Conservation (phyloP, 805 yeast genomes). For the Cyberlindnera maritima region DNA sequence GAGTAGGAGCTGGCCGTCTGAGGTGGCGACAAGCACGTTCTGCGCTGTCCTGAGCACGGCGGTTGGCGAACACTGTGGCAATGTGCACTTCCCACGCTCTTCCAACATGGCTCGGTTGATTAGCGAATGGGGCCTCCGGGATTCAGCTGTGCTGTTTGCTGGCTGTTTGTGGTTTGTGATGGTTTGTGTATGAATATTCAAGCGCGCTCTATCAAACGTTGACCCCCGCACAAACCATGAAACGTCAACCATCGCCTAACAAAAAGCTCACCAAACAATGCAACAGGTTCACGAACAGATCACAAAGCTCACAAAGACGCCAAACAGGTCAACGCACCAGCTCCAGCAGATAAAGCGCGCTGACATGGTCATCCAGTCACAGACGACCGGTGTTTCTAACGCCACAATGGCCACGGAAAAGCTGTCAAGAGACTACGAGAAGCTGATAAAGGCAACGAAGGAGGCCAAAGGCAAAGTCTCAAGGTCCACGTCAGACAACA, state of each 20-base stretch:
- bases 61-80: slow-evolving; percentile 10
- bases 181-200: neutral
- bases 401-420: slow-evolving; percentile 12
- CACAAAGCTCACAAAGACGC: slow-evolving; percentile 6
- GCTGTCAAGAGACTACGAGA: slow-evolving; percentile 7
- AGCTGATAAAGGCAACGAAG: slow-evolving; percentile 6
- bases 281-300: slow-evolving; percentile 6
- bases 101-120: slow-evolving; percentile 6
- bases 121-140: no score
- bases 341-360: slow-evolving; percentile 24
- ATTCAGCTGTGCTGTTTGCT: neutral
- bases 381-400: slow-evolving; percentile 15
- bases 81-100: neutral
- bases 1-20: slow-evolving; percentile 9
- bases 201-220: neutral
- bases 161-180: neutral
- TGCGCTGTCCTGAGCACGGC: slow-evolving; percentile 4
- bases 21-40: slow-evolving; percentile 10
- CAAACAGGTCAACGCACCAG: slow-evolving; percentile 16
- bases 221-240: neutral
- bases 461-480: slow-evolving; percentile 3
- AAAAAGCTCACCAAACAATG: neutral
- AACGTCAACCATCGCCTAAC: neutral
- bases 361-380: slow-evolving; percentile 23
- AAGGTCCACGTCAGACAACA: slow-evolving; percentile 2